Evolutionary conservation across 129 eudicot species (phyloP), one percentile per base, ranked within the genome.

Genomic region (Dittrichia graveolens): DNA sequence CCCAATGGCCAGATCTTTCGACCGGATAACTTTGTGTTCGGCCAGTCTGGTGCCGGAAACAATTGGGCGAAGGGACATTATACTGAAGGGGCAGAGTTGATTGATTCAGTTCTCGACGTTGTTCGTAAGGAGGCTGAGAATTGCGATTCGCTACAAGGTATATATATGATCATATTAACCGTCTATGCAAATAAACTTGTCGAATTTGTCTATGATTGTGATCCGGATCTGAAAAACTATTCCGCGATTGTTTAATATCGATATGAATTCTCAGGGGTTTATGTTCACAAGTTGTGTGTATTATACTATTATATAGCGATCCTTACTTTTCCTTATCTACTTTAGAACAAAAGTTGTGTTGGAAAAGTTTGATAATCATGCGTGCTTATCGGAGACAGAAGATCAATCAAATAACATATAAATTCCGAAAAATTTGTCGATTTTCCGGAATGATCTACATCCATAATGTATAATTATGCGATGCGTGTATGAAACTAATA

Each of bases 61-160:
- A 91, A 91, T 54, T 91, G 95, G 97, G 97, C 97, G 0, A 91
- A 91, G 42, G 97, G 97, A 6, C 97, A 91, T 72, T 92, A 92
- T 34, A 92, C 97, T 38, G 97, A 92, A 73, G 97, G 97, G 11
- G 96, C 97, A 47, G 97, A 92, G 89, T 49, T 92, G 62, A 92
- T 92, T 15, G 97, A 92, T 58, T 54, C 97, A 3, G 96, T 91
- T 61, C 94, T 92, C 19, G 97, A 92, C 57, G 97, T 92, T 79
- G 97, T 92, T 39, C 79, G 97, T 11, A 91, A 91, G 73, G 96
- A 91, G 80, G 97, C 97, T 10, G 97, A 91, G 80, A 88, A 91
- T 78, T 83, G 94, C 46, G 97, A 92, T 58, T 86, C 91, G 14
- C 66, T 92, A 83, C 96, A 92, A 86, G 97, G 97, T 89, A 45